A percentile compares a stretch with the other conserved stretches of the same genome.
Evolutionary conservation across 2,329 filamentous ascomycete species (phyloP).

Genomic region (Diplodia intermedia): DNA sequence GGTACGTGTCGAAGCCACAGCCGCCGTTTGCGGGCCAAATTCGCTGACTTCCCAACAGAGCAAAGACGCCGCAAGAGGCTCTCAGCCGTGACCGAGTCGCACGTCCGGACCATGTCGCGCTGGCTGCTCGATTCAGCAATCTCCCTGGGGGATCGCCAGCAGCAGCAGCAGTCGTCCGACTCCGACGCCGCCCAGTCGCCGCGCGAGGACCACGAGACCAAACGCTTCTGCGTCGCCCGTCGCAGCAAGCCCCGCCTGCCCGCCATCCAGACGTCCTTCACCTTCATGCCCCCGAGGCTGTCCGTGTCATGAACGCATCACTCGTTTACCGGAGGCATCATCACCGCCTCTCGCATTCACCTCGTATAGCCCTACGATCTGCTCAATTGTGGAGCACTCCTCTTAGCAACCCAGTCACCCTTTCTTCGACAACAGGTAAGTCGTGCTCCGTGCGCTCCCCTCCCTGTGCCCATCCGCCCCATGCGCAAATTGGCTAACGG

Average conservation of each 20-base stretch:
- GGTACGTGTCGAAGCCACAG: conserved; percentile 3
- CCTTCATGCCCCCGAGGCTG: conserved; percentile 7
- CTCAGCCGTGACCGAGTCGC: conserved; percentile 23
- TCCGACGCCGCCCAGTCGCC: conserved; percentile 1
- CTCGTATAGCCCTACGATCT: conserved; percentile 23
- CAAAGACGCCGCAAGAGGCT: conserved; percentile 20
- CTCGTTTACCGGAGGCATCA: not conserved
- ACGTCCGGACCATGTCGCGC: conserved; percentile 31
- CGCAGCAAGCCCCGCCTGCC: conserved; percentile 16
- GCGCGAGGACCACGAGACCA: conserved; percentile 13
- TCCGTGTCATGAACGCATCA: conserved; percentile 23
- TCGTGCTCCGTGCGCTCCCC: conserved; percentile 12
- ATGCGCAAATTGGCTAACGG: conserved; percentile 19
- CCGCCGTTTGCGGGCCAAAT: not conserved
- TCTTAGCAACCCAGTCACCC: conserved; percentile 3
- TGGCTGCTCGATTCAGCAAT: conserved; percentile 28
- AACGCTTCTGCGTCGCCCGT: conserved; percentile 22
- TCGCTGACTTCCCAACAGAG: conserved; percentile 16
- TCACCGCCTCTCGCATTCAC: conserved; percentile 9
- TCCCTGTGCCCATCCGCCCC: conserved; percentile 13
- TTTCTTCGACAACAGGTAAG: conserved; percentile 21
- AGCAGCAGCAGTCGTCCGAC: conserved; percentile 15
- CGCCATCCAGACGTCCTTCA: conserved; percentile 10
- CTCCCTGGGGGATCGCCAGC: conserved; percentile 28
- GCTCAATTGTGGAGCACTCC: conserved; percentile 6